phyloP scores from a whole-genome alignment of 352 stramenopile species.

The Nothophytophthora sp. region DNA sequence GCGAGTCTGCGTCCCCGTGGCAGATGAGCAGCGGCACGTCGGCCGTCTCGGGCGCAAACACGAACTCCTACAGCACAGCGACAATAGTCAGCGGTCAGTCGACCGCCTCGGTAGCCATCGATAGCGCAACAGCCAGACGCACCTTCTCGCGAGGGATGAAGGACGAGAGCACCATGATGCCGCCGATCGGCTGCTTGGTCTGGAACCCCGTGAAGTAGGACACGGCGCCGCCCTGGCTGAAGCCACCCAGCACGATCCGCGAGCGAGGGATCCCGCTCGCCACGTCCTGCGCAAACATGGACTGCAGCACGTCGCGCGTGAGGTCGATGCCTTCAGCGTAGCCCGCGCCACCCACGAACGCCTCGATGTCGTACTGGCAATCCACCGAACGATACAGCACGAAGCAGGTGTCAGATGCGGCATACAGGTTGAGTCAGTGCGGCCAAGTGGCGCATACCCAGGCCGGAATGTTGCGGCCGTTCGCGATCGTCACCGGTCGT shows the following conservation, averaged over 20 bases:
- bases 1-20: slow-evolving; percentile 58
- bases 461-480: slow-evolving; percentile 89
- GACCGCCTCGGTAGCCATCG: neutral
- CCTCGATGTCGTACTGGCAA: slow-evolving; percentile 95
- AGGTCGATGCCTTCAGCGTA: slow-evolving; percentile 87
- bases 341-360: slow-evolving; percentile 90
- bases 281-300: slow-evolving; percentile 77
- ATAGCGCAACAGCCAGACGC: neutral
- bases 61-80: slow-evolving; percentile 33
- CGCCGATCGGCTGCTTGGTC: slow-evolving; percentile 55
- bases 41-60: slow-evolving; percentile 40
- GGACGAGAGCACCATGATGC: slow-evolving; percentile 71
- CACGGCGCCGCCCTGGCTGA: slow-evolving; percentile 93
- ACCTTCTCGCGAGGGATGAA: slow-evolving; percentile 66
- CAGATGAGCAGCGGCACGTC: slow-evolving; percentile 69
- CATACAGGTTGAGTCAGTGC: too few species aligned
- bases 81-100: neutral
- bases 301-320: slow-evolving; percentile 54
- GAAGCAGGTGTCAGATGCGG: too few species aligned
- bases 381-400: too few species aligned
- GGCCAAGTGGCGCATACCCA: slow-evolving; percentile 71
- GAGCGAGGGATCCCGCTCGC: slow-evolving; percentile 71
- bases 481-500: slow-evolving; percentile 93
- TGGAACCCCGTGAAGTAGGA: slow-evolving; percentile 82
- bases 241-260: slow-evolving; percentile 93